Conservation (phyloP, 805 yeast genomes). For the Candida rishiriensis region DNA sequence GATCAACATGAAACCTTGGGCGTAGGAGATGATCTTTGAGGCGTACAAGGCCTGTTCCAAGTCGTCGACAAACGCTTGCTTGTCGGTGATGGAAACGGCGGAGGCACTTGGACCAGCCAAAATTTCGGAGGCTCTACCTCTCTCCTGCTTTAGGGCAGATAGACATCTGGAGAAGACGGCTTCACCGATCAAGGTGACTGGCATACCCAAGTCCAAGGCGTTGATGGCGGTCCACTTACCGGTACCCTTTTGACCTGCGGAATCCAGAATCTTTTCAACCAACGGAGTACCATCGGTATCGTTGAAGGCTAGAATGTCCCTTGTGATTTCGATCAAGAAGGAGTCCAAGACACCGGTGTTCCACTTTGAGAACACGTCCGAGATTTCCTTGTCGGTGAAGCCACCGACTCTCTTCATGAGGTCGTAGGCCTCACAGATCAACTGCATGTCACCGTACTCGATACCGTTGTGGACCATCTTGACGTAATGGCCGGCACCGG, state of each 20-base stretch:
- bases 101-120: slow-evolving; percentile 76
- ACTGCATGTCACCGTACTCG: slow-evolving; percentile 99
- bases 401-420: slow-evolving; percentile 92
- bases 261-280: slow-evolving; percentile 93
- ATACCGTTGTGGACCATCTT: slow-evolving; percentile 99
- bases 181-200: slow-evolving; percentile 97
- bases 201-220: slow-evolving; percentile 97
- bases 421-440: slow-evolving; percentile 97
- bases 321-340: slow-evolving; percentile 93
- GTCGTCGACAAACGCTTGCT: slow-evolving; percentile 79
- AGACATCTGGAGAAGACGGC: slow-evolving; percentile 96
- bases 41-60: slow-evolving; percentile 98
- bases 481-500: slow-evolving; percentile 98
- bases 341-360: slow-evolving; percentile 97
- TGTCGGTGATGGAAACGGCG: slow-evolving; percentile 65
- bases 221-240: slow-evolving; percentile 99
- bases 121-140: slow-evolving; percentile 76
- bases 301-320: slow-evolving; percentile 85
- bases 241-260: slow-evolving; percentile 99
- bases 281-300: slow-evolving; percentile 90
- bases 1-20: slow-evolving; percentile 99
- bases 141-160: slow-evolving; percentile 88
- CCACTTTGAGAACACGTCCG: slow-evolving; percentile 89
- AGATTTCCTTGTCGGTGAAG: slow-evolving; percentile 85
- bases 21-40: slow-evolving; percentile 95